These are phyloP conservation scores for Maudiozyma barnettii DNA, from an alignment of 805 yeast species.

Conservation along the genomic window DNA sequence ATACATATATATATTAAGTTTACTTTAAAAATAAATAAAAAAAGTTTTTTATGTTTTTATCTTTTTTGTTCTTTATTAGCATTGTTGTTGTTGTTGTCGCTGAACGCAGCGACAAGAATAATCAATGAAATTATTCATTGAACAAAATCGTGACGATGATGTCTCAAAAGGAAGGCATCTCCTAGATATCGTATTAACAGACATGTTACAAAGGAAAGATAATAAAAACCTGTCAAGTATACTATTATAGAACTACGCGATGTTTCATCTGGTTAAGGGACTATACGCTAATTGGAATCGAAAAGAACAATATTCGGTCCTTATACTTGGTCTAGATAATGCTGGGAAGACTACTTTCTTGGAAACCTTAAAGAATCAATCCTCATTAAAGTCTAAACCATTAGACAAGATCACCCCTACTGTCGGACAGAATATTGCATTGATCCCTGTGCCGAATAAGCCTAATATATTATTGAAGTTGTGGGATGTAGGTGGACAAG, in stretches of 20 bases:
- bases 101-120: neutral
- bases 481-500: conserved; percentile 98
- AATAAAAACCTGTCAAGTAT: too few relatives aligned
- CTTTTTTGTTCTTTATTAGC: neutral
- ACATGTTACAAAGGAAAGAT: neutral
- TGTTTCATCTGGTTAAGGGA: conserved; percentile 64
- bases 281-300: conserved; percentile 49
- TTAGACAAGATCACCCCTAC: conserved; percentile 76
- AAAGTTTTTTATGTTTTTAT: neutral
- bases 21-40: too few relatives aligned
- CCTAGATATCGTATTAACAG: neutral
- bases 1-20: neutral
- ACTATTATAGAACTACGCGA: conserved; percentile 24
- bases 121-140: neutral
- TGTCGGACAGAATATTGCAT: conserved; percentile 80
- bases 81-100: too few relatives aligned
- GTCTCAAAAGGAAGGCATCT: neutral
- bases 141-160: too few relatives aligned
- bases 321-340: conserved; percentile 85
- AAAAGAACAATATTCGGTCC: conserved; percentile 61
- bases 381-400: conserved; percentile 38
- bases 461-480: conserved; percentile 51
- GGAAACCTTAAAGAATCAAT: conserved; percentile 53
- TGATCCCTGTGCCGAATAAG: conserved; percentile 30
- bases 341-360: conserved; percentile 88